Conservation (phyloP, 371 early-diverging fungal species). For the Mucor circinelloides region DNA sequence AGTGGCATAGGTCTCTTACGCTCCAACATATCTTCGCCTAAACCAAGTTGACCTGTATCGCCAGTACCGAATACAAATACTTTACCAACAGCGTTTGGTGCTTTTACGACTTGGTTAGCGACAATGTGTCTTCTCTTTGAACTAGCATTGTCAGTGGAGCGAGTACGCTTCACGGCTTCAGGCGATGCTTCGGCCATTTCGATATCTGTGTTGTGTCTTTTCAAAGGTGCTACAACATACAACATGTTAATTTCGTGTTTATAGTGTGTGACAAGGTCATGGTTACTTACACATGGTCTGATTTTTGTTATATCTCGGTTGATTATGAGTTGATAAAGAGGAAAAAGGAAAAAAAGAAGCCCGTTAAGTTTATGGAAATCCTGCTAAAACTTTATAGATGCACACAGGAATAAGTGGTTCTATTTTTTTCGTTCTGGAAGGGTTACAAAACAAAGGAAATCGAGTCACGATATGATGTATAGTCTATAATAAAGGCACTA, state of each 20-base stretch:
- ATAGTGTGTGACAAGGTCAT: neutral
- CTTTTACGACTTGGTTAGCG: slow-evolving; percentile 22
- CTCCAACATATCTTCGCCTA: slow-evolving; percentile 79
- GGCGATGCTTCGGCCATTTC: slow-evolving; percentile 21
- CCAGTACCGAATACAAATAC: slow-evolving; percentile 95
- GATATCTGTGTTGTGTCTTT: slow-evolving; percentile 26
- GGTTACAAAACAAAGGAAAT: neutral
- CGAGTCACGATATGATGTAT: neutral
- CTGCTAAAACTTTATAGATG: neutral
- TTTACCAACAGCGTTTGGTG: slow-evolving; percentile 52
- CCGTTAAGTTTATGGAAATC: neutral
- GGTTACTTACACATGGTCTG: neutral
- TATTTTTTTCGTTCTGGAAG: neutral
- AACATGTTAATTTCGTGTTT: slow-evolving; percentile 1
- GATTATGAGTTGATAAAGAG: neutral
- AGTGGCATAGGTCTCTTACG: slow-evolving; percentile 78
- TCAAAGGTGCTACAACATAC: slow-evolving; percentile 1
- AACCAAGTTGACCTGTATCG: slow-evolving; percentile 96
- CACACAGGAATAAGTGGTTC: neutral
- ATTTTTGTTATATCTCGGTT: neutral
- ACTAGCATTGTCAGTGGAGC: slow-evolving; percentile 1
- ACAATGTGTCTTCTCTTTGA: slow-evolving; percentile 5
- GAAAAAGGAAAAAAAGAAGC: neutral
- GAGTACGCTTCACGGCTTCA: slow-evolving; percentile 15
- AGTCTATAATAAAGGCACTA: neutral